Conservation (phyloP, 345 rosid species). For the Nasturtium officinale region DNA sequence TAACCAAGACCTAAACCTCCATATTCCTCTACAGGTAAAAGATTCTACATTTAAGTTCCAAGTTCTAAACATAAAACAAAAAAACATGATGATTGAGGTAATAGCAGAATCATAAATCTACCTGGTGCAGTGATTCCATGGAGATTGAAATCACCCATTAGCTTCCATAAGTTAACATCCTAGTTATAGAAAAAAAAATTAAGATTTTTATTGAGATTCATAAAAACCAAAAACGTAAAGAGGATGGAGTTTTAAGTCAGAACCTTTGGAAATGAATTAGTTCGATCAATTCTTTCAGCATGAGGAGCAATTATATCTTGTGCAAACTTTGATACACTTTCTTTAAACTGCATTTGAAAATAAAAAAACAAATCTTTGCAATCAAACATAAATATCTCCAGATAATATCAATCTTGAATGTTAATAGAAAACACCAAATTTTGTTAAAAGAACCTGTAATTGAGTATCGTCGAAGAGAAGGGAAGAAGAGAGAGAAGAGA, state of each 20-base stretch:
- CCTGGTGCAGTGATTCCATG: conserved; percentile 96
- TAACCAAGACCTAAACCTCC: conserved; percentile 99
- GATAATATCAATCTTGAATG: too few species aligned
- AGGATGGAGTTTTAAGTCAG: too few species aligned
- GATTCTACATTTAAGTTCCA: neutral
- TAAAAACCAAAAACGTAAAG: neutral
- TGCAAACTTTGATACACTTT: conserved; percentile 83
- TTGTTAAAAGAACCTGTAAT: conserved; percentile 57
- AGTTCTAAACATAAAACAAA: neutral
- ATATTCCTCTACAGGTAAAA: conserved; percentile 65
- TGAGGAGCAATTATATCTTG: conserved; percentile 76
- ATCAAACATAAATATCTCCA: neutral
- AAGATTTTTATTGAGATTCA: neutral
- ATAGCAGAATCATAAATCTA: conserved; percentile 28
- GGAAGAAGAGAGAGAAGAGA: conserved; percentile 65
- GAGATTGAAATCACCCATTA: conserved; percentile 93
- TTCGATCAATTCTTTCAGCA: conserved; percentile 69
- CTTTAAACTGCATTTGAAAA: conserved; percentile 63
- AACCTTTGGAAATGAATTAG: conserved; percentile 90
- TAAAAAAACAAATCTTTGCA: neutral
- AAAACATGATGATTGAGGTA: neutral
- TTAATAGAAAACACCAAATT: too few species aligned
- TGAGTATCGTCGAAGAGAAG: conserved; percentile 92
- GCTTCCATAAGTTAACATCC: conserved; percentile 93
- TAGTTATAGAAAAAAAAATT: conserved; percentile 31